Conservation (phyloP, 441 rosid species). For the Erysimum pusillum region DNA sequence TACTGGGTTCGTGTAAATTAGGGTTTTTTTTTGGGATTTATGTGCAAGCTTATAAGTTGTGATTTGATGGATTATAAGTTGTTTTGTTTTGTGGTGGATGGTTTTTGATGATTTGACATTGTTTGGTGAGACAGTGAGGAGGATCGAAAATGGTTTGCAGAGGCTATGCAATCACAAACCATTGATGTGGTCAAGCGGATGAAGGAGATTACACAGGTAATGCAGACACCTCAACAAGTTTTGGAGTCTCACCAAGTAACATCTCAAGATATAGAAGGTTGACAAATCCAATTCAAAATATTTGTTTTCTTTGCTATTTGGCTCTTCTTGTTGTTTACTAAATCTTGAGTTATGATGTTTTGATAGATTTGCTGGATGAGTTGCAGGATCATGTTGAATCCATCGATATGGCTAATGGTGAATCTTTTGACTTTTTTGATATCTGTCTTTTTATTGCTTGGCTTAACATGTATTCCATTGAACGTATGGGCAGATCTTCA, state of each 20-base stretch:
- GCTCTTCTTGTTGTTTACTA: background rate
- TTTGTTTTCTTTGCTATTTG: background rate
- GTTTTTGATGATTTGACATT: conserved; percentile 14
- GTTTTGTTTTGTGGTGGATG: background rate
- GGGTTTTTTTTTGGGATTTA: background rate
- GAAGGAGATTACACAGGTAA: conserved; percentile 92
- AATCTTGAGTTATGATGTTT: background rate
- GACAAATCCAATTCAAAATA: background rate
- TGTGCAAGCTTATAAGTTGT: background rate
- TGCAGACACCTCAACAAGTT: conserved; percentile 84
- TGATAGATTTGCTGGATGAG: conserved; percentile 90
- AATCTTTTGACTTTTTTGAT: background rate
- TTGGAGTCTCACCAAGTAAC: conserved; percentile 89
- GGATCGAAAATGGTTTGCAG: conserved; percentile 93
- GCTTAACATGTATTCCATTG: conserved; percentile 7
- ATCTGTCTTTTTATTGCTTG: background rate
- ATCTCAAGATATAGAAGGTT: conserved; percentile 80
- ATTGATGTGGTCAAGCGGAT: conserved; percentile 87
- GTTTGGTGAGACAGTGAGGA: conserved; percentile 69
- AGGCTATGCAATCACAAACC: conserved; percentile 91
- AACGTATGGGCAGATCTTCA: conserved; percentile 68
- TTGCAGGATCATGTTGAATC: conserved; percentile 89
- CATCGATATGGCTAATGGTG: conserved; percentile 52
- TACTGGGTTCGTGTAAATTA: background rate
- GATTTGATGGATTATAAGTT: background rate